These are phyloP conservation scores for Luffa aegyptiaca DNA, from an alignment of 306 rosid genomes.

Conservation along the genomic window DNA sequence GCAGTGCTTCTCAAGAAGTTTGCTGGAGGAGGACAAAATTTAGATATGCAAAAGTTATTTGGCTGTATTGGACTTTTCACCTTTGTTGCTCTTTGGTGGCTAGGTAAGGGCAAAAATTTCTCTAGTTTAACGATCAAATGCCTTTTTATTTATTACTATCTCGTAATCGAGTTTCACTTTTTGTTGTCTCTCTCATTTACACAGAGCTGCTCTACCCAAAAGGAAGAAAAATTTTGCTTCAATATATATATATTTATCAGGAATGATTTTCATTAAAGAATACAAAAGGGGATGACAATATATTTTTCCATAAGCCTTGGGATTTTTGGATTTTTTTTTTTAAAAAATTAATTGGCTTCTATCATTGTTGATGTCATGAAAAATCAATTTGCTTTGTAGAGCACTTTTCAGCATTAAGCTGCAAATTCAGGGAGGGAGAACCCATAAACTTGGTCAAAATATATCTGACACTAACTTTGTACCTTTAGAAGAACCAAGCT, in stretches of 20 bases:
- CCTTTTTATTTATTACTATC: background rate
- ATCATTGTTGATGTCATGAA: background rate
- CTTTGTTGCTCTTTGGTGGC: constrained; percentile 23
- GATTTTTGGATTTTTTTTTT: background rate
- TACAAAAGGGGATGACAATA: background rate
- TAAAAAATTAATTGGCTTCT: background rate
- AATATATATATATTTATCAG: background rate
- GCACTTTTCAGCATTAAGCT: background rate
- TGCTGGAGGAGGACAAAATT: constrained; percentile 24
- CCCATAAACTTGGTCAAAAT: background rate
- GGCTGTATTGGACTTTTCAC: constrained; percentile 23
- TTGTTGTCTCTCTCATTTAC: background rate
- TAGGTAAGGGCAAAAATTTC: constrained; percentile 8
- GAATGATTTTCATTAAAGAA: background rate
- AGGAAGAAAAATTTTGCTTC: background rate
- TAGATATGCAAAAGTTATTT: constrained; percentile 20
- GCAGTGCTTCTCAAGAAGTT: constrained; percentile 23
- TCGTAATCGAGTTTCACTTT: background rate
- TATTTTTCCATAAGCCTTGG: background rate
- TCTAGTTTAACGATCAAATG: background rate
- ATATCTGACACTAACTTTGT: background rate
- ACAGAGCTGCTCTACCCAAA: background rate
- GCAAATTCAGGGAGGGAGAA: background rate
- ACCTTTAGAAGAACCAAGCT: background rate
- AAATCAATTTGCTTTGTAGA: background rate